phyloP scores from a whole-genome alignment of 192 early-diverging fungal genomes.

The Coemansia sp. region DNA sequence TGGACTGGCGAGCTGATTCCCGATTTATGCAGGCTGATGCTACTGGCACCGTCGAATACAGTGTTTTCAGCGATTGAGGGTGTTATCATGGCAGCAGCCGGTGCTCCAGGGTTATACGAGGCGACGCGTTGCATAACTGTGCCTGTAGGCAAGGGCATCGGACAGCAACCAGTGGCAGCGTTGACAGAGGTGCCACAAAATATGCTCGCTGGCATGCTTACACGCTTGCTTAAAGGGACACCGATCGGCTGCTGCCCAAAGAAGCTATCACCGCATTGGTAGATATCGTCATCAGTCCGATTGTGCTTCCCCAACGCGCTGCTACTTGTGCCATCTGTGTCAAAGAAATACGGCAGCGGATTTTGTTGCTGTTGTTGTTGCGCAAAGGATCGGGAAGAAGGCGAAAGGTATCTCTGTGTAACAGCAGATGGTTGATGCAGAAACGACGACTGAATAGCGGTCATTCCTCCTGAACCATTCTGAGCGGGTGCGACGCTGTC shows the following conservation, averaged over 20 bases:
- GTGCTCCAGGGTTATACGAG: constrained; percentile 31
- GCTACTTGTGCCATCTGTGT: neutral
- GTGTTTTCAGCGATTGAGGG: constrained; percentile 1
- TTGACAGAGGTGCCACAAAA: neutral
- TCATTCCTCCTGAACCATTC: neutral
- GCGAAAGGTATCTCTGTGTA: neutral
- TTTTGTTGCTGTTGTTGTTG: constrained; percentile 4
- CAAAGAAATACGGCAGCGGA: neutral
- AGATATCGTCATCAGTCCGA: constrained; percentile 13
- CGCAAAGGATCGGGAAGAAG: neutral
- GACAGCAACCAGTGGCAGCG: neutral
- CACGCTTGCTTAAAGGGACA: constrained; percentile 42
- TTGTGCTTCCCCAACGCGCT: constrained; percentile 32
- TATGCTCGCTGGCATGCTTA: constrained; percentile 37
- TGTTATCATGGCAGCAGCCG: neutral
- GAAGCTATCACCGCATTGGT: neutral
- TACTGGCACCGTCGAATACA: constrained; percentile 1
- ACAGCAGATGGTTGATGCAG: neutral
- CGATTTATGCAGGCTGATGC: neutral
- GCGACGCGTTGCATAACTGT: constrained; percentile 41
- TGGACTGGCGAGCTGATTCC: constrained; percentile 38
- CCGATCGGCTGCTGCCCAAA: constrained; percentile 23
- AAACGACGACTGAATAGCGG: neutral
- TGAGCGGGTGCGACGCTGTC: neutral
- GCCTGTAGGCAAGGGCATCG: constrained; percentile 23